phyloP scores from a whole-genome alignment of 148 eudicot species.

The Mesembryanthemum crystallinum region DNA sequence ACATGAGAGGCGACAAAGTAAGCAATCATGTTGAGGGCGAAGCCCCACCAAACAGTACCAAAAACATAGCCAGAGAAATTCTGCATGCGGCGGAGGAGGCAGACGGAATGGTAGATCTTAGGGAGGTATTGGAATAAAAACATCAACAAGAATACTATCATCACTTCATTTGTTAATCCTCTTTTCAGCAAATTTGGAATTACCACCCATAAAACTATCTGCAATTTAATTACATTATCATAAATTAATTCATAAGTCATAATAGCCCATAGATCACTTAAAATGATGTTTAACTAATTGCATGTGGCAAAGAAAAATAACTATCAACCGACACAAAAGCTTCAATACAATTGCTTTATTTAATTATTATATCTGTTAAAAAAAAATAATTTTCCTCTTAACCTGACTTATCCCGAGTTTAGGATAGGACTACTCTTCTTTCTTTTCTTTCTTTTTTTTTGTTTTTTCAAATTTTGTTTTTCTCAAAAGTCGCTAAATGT shows the following conservation, averaged over 20 bases:
- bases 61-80: conserved; percentile 77
- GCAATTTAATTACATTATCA: conserved; percentile 11
- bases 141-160: conserved; percentile 62
- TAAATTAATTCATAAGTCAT: not conserved
- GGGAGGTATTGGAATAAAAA: conserved; percentile 85
- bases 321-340: no score
- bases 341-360: no score
- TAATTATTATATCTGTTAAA: no score
- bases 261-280: no score
- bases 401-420: no score
- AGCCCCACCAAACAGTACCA: conserved; percentile 98
- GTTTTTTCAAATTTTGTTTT: no score
- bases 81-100: conserved; percentile 88
- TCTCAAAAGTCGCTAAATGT: no score
- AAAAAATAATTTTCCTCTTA: no score
- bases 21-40: conserved; percentile 88
- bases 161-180: conserved; percentile 59
- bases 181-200: conserved; percentile 53
- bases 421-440: no score
- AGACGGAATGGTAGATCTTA: conserved; percentile 86
- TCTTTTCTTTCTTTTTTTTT: no score
- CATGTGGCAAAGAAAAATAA: no score
- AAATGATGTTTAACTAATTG: no score
- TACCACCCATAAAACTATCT: conserved; percentile 82
- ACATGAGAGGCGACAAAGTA: conserved; percentile 93